Conservation (phyloP, 208 protist genomes). For the Crithidia sp. region DNA sequence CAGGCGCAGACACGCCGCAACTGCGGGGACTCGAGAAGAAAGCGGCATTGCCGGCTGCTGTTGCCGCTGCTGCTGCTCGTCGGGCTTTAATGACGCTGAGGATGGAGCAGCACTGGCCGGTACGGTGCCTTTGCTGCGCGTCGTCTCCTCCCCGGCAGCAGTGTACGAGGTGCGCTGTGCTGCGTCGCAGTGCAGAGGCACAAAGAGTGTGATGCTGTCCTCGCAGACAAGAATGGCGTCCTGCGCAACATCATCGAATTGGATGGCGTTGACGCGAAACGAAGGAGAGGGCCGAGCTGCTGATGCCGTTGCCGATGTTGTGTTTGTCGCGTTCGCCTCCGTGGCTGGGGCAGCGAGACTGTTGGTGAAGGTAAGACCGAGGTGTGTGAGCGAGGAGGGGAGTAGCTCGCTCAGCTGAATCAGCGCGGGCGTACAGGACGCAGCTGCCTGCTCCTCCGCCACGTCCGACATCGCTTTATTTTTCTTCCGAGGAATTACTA, state of each 20-base stretch:
- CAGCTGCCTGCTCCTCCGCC: neutral
- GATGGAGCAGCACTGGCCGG: neutral
- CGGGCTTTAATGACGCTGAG: neutral
- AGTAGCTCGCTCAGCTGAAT: slow-evolving; percentile 1
- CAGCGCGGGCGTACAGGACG: neutral
- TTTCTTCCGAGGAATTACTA: neutral
- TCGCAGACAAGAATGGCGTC: slow-evolving; percentile 59
- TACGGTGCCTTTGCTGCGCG: neutral
- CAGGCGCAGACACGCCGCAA: slow-evolving; percentile 29
- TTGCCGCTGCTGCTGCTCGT: neutral
- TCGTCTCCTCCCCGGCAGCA: neutral
- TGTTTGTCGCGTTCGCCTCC: neutral
- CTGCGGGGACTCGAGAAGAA: neutral
- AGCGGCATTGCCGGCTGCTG: neutral
- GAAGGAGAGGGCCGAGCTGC: slow-evolving; percentile 1
- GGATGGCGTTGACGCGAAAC: slow-evolving; percentile 34
- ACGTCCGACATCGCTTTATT: neutral
- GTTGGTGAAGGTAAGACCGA: slow-evolving; percentile 7
- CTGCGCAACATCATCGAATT: slow-evolving; percentile 60
- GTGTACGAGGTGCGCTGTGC: neutral
- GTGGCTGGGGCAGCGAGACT: neutral
- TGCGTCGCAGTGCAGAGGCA: slow-evolving; percentile 15
- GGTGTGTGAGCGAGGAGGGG: slow-evolving; percentile 5
- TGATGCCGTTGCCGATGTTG: neutral
- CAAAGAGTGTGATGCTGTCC: slow-evolving; percentile 34